Percentiles rank a stretch among this genome's conserved stretches.
Conservation (phyloP, 2,329 filamentous ascomycete species). For the Chlorencoelia australis region DNA sequence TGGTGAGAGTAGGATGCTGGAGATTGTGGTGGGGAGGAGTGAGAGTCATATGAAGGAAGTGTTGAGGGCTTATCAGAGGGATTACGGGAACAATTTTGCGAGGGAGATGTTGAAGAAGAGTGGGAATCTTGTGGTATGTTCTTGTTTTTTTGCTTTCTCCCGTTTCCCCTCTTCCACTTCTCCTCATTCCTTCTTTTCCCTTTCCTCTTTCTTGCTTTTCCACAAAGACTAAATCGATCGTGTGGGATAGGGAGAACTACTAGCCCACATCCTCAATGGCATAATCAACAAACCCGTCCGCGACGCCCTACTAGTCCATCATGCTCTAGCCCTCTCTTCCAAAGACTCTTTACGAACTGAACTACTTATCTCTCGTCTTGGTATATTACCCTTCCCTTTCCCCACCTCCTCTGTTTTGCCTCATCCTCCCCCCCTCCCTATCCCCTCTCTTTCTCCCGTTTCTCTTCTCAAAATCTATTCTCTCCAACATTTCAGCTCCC, state of each 20-base stretch:
- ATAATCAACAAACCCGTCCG: conserved; percentile 92
- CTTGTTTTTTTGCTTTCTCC: neutral
- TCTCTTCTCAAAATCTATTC: too few species aligned
- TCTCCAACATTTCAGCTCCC: too few species aligned
- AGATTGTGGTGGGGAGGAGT: conserved; percentile 70
- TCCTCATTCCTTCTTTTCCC: neutral
- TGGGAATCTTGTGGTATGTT: conserved; percentile 80
- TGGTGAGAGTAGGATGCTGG: conserved; percentile 79
- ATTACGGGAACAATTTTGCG: conserved; percentile 73
- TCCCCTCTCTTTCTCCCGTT: too few species aligned
- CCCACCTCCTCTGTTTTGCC: too few species aligned
- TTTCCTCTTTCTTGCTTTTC: neutral
- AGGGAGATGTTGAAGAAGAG: conserved; percentile 80
- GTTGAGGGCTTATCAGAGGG: conserved; percentile 63
- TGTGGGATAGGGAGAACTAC: conserved; percentile 81
- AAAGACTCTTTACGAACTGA: conserved; percentile 65
- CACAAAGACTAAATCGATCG: too few species aligned
- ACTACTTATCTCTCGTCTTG: conserved; percentile 73
- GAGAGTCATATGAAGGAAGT: conserved; percentile 76
- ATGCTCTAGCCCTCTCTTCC: conserved; percentile 67
- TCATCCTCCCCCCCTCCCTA: too few species aligned
- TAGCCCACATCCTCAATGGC: conserved; percentile 92
- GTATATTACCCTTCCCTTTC: too few species aligned
- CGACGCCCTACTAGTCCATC: conserved; percentile 81
- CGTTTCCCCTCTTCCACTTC: conserved; percentile 3